These are phyloP conservation scores for Naematelia aurantialba DNA, from an alignment of 768 basidiomycete genomes.

Conservation along the genomic window DNA sequence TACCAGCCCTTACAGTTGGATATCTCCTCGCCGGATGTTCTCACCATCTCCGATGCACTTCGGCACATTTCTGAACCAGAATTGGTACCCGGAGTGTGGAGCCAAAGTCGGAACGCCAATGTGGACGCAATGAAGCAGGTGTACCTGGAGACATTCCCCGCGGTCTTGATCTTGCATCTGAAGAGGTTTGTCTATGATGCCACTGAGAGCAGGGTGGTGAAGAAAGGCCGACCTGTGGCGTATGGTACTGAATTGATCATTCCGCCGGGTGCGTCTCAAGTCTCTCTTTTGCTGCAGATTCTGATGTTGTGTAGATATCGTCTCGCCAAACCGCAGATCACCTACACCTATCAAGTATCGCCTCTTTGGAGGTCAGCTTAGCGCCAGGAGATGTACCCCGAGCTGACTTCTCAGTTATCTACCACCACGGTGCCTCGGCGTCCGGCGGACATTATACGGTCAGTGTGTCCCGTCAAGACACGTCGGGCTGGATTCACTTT, in stretches of 20 bases:
- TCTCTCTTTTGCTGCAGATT: not conserved
- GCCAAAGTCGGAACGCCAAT: constrained; percentile 58
- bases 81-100: constrained; percentile 66
- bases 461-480: constrained; percentile 69
- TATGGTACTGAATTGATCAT: constrained; percentile 77
- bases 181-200: constrained; percentile 88
- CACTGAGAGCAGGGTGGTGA: constrained; percentile 69
- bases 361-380: constrained; percentile 70
- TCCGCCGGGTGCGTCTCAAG: constrained; percentile 57
- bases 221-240: constrained; percentile 74
- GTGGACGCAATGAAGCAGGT: constrained; percentile 71
- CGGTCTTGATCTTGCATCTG: constrained; percentile 78
- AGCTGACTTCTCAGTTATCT: constrained; percentile 60
- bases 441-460: constrained; percentile 94
- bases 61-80: constrained; percentile 73
- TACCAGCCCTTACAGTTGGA: constrained; percentile 85
- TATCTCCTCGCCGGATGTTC: constrained; percentile 75
- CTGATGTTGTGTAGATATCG: not conserved
- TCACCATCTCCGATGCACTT: constrained; percentile 78
- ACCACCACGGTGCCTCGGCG: constrained; percentile 88
- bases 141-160: constrained; percentile 76
- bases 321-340: constrained; percentile 60
- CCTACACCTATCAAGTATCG: constrained; percentile 63
- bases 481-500: constrained; percentile 80
- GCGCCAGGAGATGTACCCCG: not conserved